A percentile compares a stretch with the other conserved stretches of the same genome.
These are phyloP conservation scores for Cadophora sp. DNA, from an alignment of 2,329 filamentous ascomycete species.

Conservation along the genomic window DNA sequence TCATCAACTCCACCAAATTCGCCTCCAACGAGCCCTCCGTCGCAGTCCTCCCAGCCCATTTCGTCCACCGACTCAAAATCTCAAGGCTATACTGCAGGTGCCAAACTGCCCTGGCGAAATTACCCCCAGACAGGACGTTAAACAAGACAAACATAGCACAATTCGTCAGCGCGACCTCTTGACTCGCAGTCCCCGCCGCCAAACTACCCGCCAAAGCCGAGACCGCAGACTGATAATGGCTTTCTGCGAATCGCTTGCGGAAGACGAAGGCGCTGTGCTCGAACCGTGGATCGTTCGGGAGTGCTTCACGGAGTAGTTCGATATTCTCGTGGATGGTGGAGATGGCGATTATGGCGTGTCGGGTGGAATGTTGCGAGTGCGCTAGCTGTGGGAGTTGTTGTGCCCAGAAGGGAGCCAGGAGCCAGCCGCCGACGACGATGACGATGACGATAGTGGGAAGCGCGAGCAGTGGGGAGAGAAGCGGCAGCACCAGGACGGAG, in stretches of 20 bases:
- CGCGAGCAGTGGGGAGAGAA: too few species aligned
- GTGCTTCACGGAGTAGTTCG: slow-evolving; percentile 10
- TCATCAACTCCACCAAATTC: slow-evolving; percentile 23
- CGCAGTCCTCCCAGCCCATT: background rate
- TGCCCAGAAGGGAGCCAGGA: slow-evolving; percentile 53
- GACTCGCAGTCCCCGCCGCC: slow-evolving; percentile 40
- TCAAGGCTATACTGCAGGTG: slow-evolving; percentile 45
- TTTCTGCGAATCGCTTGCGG: slow-evolving; percentile 38
- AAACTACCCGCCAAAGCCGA: slow-evolving; percentile 46
- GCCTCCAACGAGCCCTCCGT: slow-evolving; percentile 25
- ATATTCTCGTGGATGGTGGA: slow-evolving; percentile 50
- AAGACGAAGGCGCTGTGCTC: slow-evolving; percentile 39
- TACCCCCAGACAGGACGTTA: slow-evolving; percentile 57
- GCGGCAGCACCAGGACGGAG: too few species aligned
- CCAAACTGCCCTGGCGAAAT: slow-evolving; percentile 51
- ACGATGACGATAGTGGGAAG: too few species aligned
- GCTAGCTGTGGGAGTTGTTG: slow-evolving; percentile 54
- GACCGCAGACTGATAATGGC: slow-evolving; percentile 58
- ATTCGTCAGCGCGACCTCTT: slow-evolving; percentile 49
- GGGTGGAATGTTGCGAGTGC: slow-evolving; percentile 52
- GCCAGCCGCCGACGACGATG: slow-evolving; percentile 52
- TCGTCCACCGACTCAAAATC: slow-evolving; percentile 37
- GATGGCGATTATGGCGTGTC: slow-evolving; percentile 57
- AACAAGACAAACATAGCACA: slow-evolving; percentile 60
- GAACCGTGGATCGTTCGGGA: slow-evolving; percentile 19